Base-by-base conservation (phyloP, 2,329 filamentous ascomycete genomes). In the Rasamsonia emersonii region DNA sequence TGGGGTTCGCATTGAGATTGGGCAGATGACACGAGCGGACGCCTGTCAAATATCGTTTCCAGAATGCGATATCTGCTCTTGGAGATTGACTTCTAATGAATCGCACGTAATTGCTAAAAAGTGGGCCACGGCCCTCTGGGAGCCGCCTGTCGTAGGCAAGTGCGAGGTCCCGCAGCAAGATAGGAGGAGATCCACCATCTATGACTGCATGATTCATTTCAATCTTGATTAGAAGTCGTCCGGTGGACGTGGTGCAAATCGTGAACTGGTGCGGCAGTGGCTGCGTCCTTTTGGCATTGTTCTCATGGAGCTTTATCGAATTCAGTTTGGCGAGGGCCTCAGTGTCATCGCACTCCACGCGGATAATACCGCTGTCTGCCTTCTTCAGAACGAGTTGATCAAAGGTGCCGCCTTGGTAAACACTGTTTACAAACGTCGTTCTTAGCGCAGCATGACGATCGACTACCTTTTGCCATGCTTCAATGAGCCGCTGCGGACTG, bases 161-260 rank as follows among this genome's bases (percentile, higher is more conserved):
- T 4, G 45, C 37, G 15, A 59, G 33, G 29, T 59, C 56, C 23
- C 43, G 46, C 3, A 59, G 36, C 3, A 61, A 38, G 6, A 58
- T 41, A 21, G 46, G 44, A n/a, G 54, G 45, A 8, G 56, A 58
- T 5, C 46, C 49, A 17, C 54, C 56, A 19, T 61, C 57, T 5
- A 58, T 56, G 16, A 61, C 49, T 5, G 55, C 53, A 34, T 60
- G 56, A 28, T 56, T 59, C 18, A 60, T 57, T 35, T 58, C 55
- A 5, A 61, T 35, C 30, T 59, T 58, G 20, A 58, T 37, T 1
- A 59, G 33, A 1, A 61, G 46, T 4, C 47, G 41, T 2, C 51
- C 53, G 21, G 40, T 44, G 5, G 42, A 30, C 3, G 53, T 54
- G 18, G 43, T 49, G 38, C 56, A 61, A 8, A 62, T 39, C 2